Percentiles rank a stretch among this genome's conserved stretches.
Conservation (phyloP, 306 rosid species). For the Cicer bijugum region DNA sequence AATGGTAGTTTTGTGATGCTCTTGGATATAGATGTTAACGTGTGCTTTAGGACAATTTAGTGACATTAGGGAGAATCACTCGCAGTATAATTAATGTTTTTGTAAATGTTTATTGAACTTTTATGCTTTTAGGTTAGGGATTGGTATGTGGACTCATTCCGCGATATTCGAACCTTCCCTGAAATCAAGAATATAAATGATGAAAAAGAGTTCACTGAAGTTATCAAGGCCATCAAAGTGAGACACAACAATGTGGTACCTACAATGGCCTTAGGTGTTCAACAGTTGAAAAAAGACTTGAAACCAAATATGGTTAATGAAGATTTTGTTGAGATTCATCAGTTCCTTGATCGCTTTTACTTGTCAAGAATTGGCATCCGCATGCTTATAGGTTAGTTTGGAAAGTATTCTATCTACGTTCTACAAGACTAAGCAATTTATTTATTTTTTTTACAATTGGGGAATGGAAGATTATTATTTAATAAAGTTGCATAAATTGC, state of each 20-base stretch:
- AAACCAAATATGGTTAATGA: slow-evolving; percentile 54
- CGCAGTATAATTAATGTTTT: slow-evolving; percentile 27
- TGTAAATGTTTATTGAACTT: slow-evolving; percentile 25
- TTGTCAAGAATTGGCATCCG: slow-evolving; percentile 98
- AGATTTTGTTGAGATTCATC: slow-evolving; percentile 84
- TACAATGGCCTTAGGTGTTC: slow-evolving; percentile 95
- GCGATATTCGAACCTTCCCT: slow-evolving; percentile 82
- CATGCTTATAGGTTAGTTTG: slow-evolving; percentile 85
- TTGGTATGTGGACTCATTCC: slow-evolving; percentile 95
- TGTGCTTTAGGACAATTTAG: slow-evolving; percentile 21
- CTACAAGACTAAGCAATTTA: slow-evolving; percentile 16
- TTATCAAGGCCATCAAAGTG: slow-evolving; percentile 93
- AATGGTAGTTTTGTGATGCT: slow-evolving; percentile 31
- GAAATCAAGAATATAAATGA: slow-evolving; percentile 70
- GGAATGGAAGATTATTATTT: too few species aligned
- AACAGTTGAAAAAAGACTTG: slow-evolving; percentile 80
- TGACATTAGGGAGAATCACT: slow-evolving; percentile 15
- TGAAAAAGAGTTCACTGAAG: slow-evolving; percentile 76
- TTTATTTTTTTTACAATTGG: neutral
- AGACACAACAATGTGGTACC: slow-evolving; percentile 99
- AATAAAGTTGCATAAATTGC: too few species aligned
- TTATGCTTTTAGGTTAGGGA: slow-evolving; percentile 76
- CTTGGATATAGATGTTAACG: neutral
- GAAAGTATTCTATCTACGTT: slow-evolving; percentile 18
- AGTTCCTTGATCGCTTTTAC: slow-evolving; percentile 93